A percentile compares a stretch with the other conserved stretches of the same genome.
Conservation (phyloP, 2,329 filamentous ascomycete species). For the Colletotrichum higginsianum region DNA sequence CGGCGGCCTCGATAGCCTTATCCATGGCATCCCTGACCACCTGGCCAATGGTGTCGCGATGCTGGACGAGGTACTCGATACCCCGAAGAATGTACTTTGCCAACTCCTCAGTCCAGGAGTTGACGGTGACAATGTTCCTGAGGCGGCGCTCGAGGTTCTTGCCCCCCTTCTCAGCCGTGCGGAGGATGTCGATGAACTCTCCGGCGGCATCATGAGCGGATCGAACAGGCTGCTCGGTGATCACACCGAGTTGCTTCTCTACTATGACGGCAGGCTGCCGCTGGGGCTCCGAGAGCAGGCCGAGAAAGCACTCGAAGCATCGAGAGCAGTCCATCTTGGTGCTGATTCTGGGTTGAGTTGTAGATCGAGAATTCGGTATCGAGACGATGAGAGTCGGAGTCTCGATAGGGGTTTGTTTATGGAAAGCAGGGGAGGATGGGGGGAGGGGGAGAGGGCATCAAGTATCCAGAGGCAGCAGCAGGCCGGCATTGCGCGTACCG, state of each 20-base stretch:
- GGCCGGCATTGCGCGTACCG: too few relatives aligned
- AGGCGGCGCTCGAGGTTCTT: conserved; percentile 24
- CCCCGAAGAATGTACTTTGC: conserved; percentile 34
- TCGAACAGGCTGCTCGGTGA: conserved; percentile 10
- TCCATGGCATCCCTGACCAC: conserved; percentile 30
- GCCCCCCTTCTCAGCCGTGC: conserved; percentile 26
- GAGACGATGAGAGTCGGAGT: neutral
- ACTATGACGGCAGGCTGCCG: neutral
- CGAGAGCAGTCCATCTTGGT: conserved; percentile 8
- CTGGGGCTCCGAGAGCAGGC: neutral
- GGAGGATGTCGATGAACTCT: conserved; percentile 30
- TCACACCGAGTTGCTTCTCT: conserved; percentile 1
- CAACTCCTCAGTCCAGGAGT: conserved; percentile 35
- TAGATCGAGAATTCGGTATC: neutral
- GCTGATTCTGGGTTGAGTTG: neutral
- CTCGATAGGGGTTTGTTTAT: neutral
- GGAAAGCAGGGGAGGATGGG: neutral
- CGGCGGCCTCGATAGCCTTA: conserved; percentile 13
- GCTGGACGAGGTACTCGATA: conserved; percentile 26
- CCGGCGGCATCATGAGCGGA: conserved; percentile 18
- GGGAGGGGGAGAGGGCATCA: neutral
- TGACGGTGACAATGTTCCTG: conserved; percentile 12
- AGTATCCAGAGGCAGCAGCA: neutral
- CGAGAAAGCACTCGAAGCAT: neutral
- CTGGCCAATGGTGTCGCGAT: conserved; percentile 32